These are phyloP conservation scores for Tulasnella sp. DNA, from an alignment of 768 basidiomycete genomes.

Conservation along the genomic window DNA sequence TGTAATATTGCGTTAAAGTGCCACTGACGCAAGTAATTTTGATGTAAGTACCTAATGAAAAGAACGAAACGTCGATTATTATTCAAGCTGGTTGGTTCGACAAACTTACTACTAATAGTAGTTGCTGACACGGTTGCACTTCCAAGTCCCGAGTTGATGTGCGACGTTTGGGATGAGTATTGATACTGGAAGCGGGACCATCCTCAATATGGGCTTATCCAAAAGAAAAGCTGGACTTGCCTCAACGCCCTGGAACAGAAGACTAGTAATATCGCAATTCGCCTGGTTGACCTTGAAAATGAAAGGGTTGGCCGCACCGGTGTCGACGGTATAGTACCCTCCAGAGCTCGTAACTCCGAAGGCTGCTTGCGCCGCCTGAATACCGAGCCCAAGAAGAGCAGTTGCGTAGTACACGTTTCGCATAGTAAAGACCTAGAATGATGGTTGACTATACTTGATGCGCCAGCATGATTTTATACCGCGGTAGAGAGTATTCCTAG, in stretches of 20 bases:
- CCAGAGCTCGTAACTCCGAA: constrained; percentile 37
- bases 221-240: too few species aligned
- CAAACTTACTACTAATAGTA: too few species aligned
- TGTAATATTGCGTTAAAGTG: constrained; percentile 34
- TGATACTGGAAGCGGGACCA: neutral
- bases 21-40: neutral
- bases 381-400: too few species aligned
- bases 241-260: constrained; percentile 31
- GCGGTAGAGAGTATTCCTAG: too few species aligned
- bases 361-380: constrained; percentile 28
- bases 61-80: too few species aligned
- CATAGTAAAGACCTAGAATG: too few species aligned
- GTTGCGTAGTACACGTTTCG: too few species aligned
- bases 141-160: neutral
- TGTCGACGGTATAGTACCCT: constrained; percentile 31
- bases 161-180: neutral
- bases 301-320: constrained; percentile 27
- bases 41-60: constrained; percentile 3
- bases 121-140: neutral
- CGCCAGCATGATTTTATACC: too few species aligned
- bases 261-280: constrained; percentile 36
- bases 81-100: too few species aligned
- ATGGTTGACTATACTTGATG: too few species aligned
- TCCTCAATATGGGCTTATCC: neutral
- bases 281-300: constrained; percentile 28